Percentiles rank a stretch among this genome's conserved stretches.
phyloP scores from a whole-genome alignment of 805 yeast species.

The Zygosaccharomyces bisporus region DNA sequence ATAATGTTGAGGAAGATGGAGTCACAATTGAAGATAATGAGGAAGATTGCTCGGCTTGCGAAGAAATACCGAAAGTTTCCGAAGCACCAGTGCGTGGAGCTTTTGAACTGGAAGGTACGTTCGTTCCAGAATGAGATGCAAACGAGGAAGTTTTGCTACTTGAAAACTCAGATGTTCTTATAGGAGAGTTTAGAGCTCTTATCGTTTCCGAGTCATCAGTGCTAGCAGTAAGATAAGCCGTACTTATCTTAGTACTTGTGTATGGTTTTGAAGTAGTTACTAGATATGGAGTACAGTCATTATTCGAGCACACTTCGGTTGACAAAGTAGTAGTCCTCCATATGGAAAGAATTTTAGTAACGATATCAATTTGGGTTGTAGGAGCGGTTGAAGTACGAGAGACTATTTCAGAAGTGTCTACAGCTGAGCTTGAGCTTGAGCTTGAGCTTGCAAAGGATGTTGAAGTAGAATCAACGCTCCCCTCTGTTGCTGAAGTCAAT shows the following conservation, averaged over 20 bases:
- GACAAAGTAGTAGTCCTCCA: conserved; percentile 15
- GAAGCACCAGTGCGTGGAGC: not conserved
- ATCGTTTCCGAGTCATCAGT: not conserved
- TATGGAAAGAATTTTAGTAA: not conserved
- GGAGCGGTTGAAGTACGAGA: too few relatives aligned
- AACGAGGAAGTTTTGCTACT: not conserved
- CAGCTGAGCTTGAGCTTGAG: too few relatives aligned
- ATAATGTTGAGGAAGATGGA: not conserved
- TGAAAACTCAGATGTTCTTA: not conserved
- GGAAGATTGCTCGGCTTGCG: not conserved
- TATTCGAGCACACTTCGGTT: conserved; percentile 19
- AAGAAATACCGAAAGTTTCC: not conserved
- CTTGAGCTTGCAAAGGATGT: not conserved
- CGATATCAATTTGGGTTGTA: not conserved
- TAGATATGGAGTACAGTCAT: conserved; percentile 8
- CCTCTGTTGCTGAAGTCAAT: conserved; percentile 14
- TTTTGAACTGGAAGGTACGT: not conserved
- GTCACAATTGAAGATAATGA: not conserved
- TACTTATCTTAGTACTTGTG: not conserved
- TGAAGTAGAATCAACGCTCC: not conserved
- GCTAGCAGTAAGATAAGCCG: not conserved
- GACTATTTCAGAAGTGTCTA: too few relatives aligned
- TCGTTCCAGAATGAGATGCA: not conserved
- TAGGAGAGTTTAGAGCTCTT: not conserved
- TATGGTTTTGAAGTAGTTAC: not conserved